Conservation (phyloP, 1,284 basidiomycete species). For the Phylloporus sp. region DNA sequence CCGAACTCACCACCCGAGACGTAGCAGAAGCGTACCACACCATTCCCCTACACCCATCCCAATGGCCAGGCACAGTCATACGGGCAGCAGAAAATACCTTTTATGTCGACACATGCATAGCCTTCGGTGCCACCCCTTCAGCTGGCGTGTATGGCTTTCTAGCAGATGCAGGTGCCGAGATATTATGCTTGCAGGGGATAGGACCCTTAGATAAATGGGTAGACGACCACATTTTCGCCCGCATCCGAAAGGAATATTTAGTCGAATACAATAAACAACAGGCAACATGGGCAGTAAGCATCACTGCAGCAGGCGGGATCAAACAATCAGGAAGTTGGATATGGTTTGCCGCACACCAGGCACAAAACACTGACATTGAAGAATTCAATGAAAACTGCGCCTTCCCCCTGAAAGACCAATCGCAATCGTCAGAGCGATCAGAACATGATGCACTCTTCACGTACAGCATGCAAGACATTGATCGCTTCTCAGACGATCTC, state of each 20-base stretch:
- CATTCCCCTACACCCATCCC: too few relatives aligned
- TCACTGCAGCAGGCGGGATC: not conserved
- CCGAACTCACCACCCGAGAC: too few relatives aligned
- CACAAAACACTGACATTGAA: not conserved
- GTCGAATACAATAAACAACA: not conserved
- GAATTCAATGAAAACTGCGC: not conserved
- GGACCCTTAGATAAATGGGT: too few relatives aligned
- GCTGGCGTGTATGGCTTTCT: not conserved
- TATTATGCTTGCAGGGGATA: not conserved
- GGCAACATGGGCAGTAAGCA: not conserved
- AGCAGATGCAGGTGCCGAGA: not conserved
- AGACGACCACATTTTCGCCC: not conserved
- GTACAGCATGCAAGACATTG: not conserved
- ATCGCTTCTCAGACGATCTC: not conserved
- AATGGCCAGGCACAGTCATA: too few relatives aligned
- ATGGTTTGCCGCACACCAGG: too few relatives aligned
- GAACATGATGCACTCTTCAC: not conserved
- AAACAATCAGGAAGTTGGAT: not conserved
- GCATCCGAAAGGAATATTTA: not conserved
- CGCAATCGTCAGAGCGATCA: not conserved
- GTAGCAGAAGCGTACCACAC: too few relatives aligned
- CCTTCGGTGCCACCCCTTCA: too few relatives aligned
- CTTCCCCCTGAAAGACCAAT: not conserved
- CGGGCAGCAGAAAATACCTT: too few relatives aligned
- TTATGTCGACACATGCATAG: too few relatives aligned